These are phyloP conservation scores for Endoconidiophora laricicola DNA, from an alignment of 2,329 filamentous ascomycete species.

Conservation along the genomic window DNA sequence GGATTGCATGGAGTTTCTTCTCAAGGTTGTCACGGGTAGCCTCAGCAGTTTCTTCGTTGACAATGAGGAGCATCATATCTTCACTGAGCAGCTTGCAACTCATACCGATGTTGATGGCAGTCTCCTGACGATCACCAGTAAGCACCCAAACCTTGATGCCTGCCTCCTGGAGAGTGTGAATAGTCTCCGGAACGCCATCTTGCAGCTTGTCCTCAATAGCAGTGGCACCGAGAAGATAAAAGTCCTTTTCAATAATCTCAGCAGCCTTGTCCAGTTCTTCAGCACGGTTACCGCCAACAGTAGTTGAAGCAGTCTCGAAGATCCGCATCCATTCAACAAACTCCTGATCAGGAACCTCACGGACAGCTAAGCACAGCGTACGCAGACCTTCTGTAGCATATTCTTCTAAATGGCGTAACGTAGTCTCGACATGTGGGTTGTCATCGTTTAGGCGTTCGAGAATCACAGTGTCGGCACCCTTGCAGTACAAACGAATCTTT, in stretches of 20 bases:
- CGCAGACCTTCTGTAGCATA: conserved; percentile 92
- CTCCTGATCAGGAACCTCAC: conserved; percentile 79
- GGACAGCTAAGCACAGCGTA: conserved; percentile 87
- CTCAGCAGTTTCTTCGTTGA: conserved; percentile 73
- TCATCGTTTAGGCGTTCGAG: conserved; percentile 66
- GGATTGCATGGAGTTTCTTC: conserved; percentile 86
- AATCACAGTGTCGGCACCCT: conserved; percentile 95
- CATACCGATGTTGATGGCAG: conserved; percentile 99
- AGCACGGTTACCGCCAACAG: conserved; percentile 77
- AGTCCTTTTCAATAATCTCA: conserved; percentile 84
- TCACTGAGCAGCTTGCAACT: conserved; percentile 96
- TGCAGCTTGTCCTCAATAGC: conserved; percentile 95
- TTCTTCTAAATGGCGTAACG: conserved; percentile 88
- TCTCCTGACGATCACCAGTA: conserved; percentile 94
- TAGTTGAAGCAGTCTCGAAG: conserved; percentile 76
- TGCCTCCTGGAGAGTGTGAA: conserved; percentile 88
- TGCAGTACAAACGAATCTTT: conserved; percentile 84
- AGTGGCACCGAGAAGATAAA: conserved; percentile 82
- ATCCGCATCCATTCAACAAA: conserved; percentile 75
- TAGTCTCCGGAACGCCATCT: conserved; percentile 94
- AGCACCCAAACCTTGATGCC: conserved; percentile 98
- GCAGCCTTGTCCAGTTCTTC: conserved; percentile 95
- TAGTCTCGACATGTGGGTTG: conserved; percentile 77
- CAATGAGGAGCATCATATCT: conserved; percentile 93
- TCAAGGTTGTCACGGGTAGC: conserved; percentile 76